Percentiles rank a stretch among this genome's conserved stretches.
Evolutionary conservation across 306 rosid genomes (phyloP).

Genomic region (Senna tora): DNA sequence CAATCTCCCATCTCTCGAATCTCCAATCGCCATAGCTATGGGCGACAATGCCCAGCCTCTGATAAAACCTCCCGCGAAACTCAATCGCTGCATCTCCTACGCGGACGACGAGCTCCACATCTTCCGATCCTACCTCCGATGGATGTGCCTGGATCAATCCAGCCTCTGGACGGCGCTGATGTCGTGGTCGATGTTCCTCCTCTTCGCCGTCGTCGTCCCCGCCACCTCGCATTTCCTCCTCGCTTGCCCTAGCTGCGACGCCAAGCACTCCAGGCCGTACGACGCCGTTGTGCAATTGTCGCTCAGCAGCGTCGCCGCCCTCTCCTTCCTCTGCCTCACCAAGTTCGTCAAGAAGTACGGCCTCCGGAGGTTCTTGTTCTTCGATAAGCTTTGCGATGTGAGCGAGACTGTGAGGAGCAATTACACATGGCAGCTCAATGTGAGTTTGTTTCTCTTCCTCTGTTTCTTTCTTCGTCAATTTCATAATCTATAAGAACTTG

Average conservation of each 20-base stretch:
- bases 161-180: conserved; percentile 53
- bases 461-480: neutral
- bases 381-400: conserved; percentile 79
- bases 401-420: conserved; percentile 72
- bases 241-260: conserved; percentile 69
- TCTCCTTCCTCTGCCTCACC: conserved; percentile 76
- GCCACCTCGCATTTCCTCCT: conserved; percentile 65
- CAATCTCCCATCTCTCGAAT: no score
- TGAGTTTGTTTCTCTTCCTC: conserved; percentile 35
- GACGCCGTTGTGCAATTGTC: conserved; percentile 78
- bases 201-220: conserved; percentile 65
- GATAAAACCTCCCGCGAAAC: conserved; percentile 30
- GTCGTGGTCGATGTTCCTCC: conserved; percentile 71
- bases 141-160: conserved; percentile 98
- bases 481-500: neutral
- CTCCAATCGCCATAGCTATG: conserved; percentile 23
- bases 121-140: conserved; percentile 75
- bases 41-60: conserved; percentile 43
- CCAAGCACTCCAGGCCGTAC: conserved; percentile 66
- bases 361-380: conserved; percentile 73
- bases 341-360: conserved; percentile 64
- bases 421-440: conserved; percentile 74
- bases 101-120: conserved; percentile 68
- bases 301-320: conserved; percentile 57
- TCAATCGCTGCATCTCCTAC: conserved; percentile 53